phyloP scores from a whole-genome alignment of 305 asterid species.

The Ilex paraguariensis region DNA sequence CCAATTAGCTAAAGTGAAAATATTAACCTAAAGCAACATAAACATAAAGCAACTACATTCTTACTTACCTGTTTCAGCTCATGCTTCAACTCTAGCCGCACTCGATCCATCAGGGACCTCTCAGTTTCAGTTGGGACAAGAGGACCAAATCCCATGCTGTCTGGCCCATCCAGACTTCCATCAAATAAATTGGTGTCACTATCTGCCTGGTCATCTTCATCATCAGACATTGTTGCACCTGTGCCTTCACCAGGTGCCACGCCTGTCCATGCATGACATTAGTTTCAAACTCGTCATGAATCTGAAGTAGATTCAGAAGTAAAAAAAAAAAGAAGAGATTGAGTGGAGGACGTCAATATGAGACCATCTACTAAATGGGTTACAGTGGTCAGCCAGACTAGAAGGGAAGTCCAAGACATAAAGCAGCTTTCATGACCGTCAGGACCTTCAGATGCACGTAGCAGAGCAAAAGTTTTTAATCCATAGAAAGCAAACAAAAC shows the following conservation, averaged over 20 bases:
- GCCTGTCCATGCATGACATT: conserved; percentile 37
- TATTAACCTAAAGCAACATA: neutral
- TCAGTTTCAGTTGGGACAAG: conserved; percentile 86
- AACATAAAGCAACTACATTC: conserved; percentile 1
- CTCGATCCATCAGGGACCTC: conserved; percentile 95
- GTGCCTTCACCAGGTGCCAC: conserved; percentile 95
- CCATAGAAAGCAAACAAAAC: too few species aligned
- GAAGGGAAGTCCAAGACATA: too few species aligned
- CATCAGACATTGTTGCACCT: conserved; percentile 99
- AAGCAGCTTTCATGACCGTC: too few species aligned
- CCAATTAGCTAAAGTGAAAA: neutral
- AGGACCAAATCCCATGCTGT: conserved; percentile 92
- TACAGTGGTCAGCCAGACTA: too few species aligned
- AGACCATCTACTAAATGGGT: too few species aligned
- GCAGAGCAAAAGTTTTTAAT: too few species aligned
- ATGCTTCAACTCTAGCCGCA: conserved; percentile 81
- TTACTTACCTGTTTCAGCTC: conserved; percentile 86
- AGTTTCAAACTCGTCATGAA: conserved; percentile 1
- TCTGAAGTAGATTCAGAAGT: conserved; percentile 5
- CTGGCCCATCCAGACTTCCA: conserved; percentile 69
- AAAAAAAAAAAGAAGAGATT: too few species aligned
- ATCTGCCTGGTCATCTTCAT: conserved; percentile 87
- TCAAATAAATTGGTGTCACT: conserved; percentile 79
- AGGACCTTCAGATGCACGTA: too few species aligned
- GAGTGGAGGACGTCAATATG: too few species aligned